phyloP scores from a whole-genome alignment of 805 yeast genomes.

The Wickerhamomyces bisporus region DNA sequence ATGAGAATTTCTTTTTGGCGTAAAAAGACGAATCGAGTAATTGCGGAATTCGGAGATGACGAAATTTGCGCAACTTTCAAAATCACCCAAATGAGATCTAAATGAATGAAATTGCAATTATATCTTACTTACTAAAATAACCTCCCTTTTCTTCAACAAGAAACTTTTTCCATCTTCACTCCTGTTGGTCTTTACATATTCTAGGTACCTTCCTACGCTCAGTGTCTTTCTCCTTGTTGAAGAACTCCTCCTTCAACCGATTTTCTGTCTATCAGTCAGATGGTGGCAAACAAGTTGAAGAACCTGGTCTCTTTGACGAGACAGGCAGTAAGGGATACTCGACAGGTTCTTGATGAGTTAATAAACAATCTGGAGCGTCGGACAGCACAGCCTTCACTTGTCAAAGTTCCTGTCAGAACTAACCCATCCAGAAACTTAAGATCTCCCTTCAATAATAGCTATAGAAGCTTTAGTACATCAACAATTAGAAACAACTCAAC shows the following conservation, averaged over 20 bases:
- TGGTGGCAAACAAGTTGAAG: slow-evolving; percentile 33
- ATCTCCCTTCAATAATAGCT: slow-evolving; percentile 13
- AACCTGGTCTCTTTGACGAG: slow-evolving; percentile 42
- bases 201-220: too few species aligned
- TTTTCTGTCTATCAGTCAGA: slow-evolving; percentile 6
- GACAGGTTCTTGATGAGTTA: slow-evolving; percentile 44
- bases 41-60: too few species aligned
- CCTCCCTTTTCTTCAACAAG: too few species aligned
- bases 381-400: slow-evolving; percentile 30
- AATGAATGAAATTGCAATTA: too few species aligned
- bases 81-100: too few species aligned
- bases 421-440: slow-evolving; percentile 9
- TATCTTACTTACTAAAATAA: too few species aligned
- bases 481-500: slow-evolving; percentile 7
- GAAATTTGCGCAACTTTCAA: too few species aligned
- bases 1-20: background rate
- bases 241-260: background rate
- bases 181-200: too few species aligned
- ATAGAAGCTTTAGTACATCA: slow-evolving; percentile 25
- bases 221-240: background rate
- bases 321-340: slow-evolving; percentile 41
- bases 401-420: slow-evolving; percentile 35
- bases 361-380: slow-evolving; percentile 23
- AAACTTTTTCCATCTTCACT: too few species aligned
- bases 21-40: too few species aligned